Evolutionary conservation across 257 asterid species (phyloP), one percentile per base, ranked within the genome.

Genomic region (Salvia miltiorrhiza): DNA sequence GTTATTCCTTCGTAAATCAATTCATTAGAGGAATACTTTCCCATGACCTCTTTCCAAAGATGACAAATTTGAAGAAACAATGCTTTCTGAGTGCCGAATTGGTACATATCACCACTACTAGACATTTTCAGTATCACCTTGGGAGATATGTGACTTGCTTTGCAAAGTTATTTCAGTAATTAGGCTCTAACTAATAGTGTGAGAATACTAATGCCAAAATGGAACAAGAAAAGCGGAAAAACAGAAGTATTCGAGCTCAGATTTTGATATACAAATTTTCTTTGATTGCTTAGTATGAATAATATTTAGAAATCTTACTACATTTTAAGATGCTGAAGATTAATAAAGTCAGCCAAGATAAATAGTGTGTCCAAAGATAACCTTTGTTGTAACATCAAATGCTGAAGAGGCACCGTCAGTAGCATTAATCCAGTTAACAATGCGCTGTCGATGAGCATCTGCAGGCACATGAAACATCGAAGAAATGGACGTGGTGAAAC

Each of bases 361-460:
- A 71, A n/a, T n/a, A n/a, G n/a, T n/a, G n/a, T 47, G 70, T 30
- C 70, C 45, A 9, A n/a, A 59, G 12, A 65, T 44, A 59, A 78
- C 90, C 83, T 85, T 84, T 40, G 90, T 85, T 4, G 87, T 85
- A 76, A 85, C 90, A 69, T 85, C 90, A 73, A 85, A 85, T 48
- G 90, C 90, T 11, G 85, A 80, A 49, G 90, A 80, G 54, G 82
- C 77, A 37, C 90, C 87, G 37, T 80, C 82, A 57, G 90, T 85
- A 21, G 87, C 90, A 82, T 85, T 85, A 67, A 85, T 85, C 90
- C 90, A 85, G 72, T 82, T 78, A 70, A 85, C 69, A 66, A 84
- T 84, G 56, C 87, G 80, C 54, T 84, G 90, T 59, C 90, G 85
- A 75, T 84, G 90, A 69, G 85, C 84, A 82, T 84, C 90, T 78